Percentiles rank a stretch among this genome's conserved stretches.
These are phyloP conservation scores for Phylloporus arenicola DNA, from an alignment of 768 basidiomycete genomes.

Conservation along the genomic window DNA sequence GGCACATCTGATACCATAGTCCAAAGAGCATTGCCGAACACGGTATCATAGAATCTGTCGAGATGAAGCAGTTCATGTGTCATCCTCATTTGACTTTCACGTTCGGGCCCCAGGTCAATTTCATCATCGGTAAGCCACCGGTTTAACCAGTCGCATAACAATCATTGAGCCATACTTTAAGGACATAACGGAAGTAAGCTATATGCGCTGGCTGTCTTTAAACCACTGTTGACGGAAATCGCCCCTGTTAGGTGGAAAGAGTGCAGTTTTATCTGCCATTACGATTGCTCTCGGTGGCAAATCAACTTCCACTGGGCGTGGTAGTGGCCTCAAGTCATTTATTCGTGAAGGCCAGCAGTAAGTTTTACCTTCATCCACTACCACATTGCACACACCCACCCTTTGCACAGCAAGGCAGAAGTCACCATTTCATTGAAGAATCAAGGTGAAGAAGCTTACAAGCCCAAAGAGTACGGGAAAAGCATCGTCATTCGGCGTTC, in stretches of 20 bases:
- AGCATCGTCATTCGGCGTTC: conserved; percentile 79
- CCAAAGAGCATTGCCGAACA: conserved; percentile 72
- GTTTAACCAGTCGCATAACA: neutral
- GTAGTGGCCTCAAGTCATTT: conserved; percentile 76
- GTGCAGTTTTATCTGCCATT: conserved; percentile 88
- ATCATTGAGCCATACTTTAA: conserved; percentile 24
- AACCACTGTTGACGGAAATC: neutral
- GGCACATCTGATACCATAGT: neutral
- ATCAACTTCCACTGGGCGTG: conserved; percentile 86
- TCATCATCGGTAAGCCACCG: conserved; percentile 72
- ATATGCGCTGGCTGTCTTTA: neutral
- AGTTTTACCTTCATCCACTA: conserved; percentile 12
- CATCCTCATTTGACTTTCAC: conserved; percentile 78
- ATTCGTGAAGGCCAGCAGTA: conserved; percentile 81
- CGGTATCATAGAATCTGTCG: conserved; percentile 82
- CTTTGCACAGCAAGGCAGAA: conserved; percentile 40
- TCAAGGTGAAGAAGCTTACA: conserved; percentile 85
- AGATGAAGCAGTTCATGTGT: conserved; percentile 95
- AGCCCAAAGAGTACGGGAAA: conserved; percentile 78
- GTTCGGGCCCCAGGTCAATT: conserved; percentile 94
- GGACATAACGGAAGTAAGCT: conserved; percentile 90
- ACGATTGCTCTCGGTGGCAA: conserved; percentile 93
- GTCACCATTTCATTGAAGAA: conserved; percentile 85
- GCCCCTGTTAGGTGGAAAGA: conserved; percentile 73
- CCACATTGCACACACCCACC: conserved; percentile 37